Evolutionary conservation across 805 yeast species (phyloP), one percentile per base, ranked within the genome.

Genomic region (Monosporozyma yasuniensis): DNA sequence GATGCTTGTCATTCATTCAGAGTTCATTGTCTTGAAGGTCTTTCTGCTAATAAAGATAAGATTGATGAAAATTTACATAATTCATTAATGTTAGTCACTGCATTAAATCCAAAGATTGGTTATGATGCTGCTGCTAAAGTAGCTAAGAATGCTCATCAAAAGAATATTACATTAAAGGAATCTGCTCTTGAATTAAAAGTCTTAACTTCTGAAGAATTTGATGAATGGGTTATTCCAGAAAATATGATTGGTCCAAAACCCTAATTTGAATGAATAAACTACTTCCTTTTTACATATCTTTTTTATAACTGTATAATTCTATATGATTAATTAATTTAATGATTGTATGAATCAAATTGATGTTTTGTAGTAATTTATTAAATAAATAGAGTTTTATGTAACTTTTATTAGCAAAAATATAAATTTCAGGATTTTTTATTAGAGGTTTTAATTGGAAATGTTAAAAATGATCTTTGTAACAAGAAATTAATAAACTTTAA

Each of bases 111-210:
- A 64, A 89, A 91, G 83, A 93, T 93, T 62, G 99, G 99, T 64
- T 93, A 93, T 75, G 99, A 93, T 67, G 79, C 83, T 61, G 98
- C 99, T 52, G 88, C 97, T 52, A 90, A 91, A 81, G 91, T 89
- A 49, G 99, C 99, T 60, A 93, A 93, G 79, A 87, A 93, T 68
- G 99, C 99, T 46, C 98, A 93, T 81, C 85, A 90, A 76, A 89
- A 93, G 78, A 96, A 97, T 25, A 77, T 91, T 63, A 93, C 99
- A 44, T 80, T 93, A 73, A 93, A 93, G 75, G 86, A 89, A 72
- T 82, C 95, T 55, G 96, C 97, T 54, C 75, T 93, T 61, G 96
- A 93, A 74, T 81, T 93, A 63, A 88, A 87, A 54, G 91, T 83
- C 48, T 77, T 93, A 65, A 76, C 82, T 52, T 81, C 80, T 58